Base-by-base conservation (phyloP, 345 rosid species). In the Balakata baccata region DNA sequence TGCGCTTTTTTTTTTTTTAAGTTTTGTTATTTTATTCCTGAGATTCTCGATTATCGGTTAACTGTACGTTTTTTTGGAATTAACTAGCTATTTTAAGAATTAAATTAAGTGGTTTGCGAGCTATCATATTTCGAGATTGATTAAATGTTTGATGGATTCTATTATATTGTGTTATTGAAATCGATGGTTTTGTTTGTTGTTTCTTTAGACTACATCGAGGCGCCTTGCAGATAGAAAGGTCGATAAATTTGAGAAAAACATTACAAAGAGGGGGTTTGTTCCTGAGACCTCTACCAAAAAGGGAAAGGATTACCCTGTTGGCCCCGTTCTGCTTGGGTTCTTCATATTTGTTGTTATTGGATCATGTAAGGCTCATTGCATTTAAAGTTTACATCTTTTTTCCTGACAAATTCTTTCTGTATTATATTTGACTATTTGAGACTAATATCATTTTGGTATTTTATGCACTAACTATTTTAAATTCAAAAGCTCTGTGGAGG, bases 271-370 rank as follows among this genome's bases (percentile, higher is more conserved):
- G 85, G 98, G 99, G 5, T 76, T 86, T n/a, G 97, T 90, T 51
- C 93, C 91, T n/a, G 99, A 91, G 69, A 87, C 96, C 66, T 75
- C 87, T 71, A 71, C 87, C 20, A 92, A 89, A 81, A 95, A 92
- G 85, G 93, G 92, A 37, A 92, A 89, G 77, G 93, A 91, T 75
- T 95, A 89, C 76, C 94, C 99, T 2, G 97, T 92, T 8, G 97
- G 97, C 18, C 99, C 99, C 2, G n/a, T 95, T 65, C 81, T 95
- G 12, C 94, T 95, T 23, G 99, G 98, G 5, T 95, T 95, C 91
- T 95, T 95, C 73, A 64, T 95, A 11, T 95, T 95, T 53, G 96
- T 95, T 8, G 97, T 91, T 85, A 89, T 92, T 63, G 99, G 99
- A 11, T 95, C 99, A 77, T 92, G 99, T 95, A 22, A 82, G 90